Percentiles rank a stretch among this genome's conserved stretches.
These are phyloP conservation scores for Testicularia cyperi DNA, from an alignment of 1,284 basidiomycete species.

Conservation along the genomic window DNA sequence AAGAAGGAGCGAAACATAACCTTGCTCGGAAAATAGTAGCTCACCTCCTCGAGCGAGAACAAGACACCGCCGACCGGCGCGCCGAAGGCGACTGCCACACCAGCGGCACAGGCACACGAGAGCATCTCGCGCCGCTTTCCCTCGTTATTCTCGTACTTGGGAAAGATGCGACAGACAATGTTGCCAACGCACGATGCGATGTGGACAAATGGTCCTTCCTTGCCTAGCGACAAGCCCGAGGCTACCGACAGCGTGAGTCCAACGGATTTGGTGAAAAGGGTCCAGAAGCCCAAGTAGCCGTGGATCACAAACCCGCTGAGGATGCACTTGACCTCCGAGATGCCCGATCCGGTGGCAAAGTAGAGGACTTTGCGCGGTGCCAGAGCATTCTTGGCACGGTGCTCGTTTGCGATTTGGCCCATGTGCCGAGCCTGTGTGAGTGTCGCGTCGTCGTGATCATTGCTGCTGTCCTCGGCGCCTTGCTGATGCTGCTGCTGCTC, in stretches of 20 bases:
- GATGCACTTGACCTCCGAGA: conserved; percentile 96
- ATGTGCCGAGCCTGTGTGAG: background rate
- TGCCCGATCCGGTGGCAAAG: conserved; percentile 89
- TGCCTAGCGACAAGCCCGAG: conserved; percentile 59
- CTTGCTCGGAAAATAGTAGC: conserved; percentile 43
- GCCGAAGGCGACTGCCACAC: conserved; percentile 67
- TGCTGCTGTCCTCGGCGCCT: background rate
- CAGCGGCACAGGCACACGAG: conserved; percentile 63
- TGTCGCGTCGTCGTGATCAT: conserved; percentile 1
- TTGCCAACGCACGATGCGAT: conserved; percentile 94
- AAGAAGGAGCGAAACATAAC: conserved; percentile 62
- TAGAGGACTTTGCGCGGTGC: conserved; percentile 63
- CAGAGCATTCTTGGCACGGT: conserved; percentile 33
- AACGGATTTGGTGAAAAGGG: conserved; percentile 82
- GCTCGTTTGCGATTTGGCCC: conserved; percentile 23
- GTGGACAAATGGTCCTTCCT: conserved; percentile 96
- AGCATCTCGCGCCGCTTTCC: conserved; percentile 61
- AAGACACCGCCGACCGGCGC: conserved; percentile 66
- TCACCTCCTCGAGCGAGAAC: conserved; percentile 63
- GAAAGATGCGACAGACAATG: conserved; percentile 81
- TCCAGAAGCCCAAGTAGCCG: conserved; percentile 88
- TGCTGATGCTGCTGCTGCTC: conserved; percentile 4
- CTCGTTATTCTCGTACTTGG: conserved; percentile 74
- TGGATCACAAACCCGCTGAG: conserved; percentile 89
- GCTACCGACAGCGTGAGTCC: conserved; percentile 75